Conservation (phyloP, 768 basidiomycete species). For the Antrodiella citrinella region DNA sequence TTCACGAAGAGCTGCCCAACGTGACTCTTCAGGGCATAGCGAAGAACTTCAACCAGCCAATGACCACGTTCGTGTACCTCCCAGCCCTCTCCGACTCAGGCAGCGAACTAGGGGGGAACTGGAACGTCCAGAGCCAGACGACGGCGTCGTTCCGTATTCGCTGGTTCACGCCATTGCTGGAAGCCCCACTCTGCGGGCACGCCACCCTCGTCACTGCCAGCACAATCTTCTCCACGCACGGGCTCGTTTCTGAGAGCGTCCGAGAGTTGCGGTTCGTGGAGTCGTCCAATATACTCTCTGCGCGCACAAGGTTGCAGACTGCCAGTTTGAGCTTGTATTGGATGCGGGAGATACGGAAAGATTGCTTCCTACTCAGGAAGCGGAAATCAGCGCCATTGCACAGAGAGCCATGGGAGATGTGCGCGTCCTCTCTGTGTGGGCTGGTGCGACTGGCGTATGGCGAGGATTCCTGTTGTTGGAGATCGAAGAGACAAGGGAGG, state of each 20-base stretch:
- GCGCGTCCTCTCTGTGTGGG: conserved; percentile 28
- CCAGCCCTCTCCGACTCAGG: no score
- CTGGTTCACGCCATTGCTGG: conserved; percentile 7
- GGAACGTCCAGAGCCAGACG: conserved; percentile 12
- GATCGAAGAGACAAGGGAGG: conserved; percentile 26
- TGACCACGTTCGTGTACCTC: conserved; percentile 28
- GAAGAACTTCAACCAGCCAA: conserved; percentile 39
- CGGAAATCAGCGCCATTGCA: conserved; percentile 23
- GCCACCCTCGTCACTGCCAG: conserved; percentile 29
- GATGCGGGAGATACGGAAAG: conserved; percentile 21
- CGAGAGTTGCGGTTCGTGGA: conserved; percentile 11
- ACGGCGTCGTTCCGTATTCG: conserved; percentile 27
- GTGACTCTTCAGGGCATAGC: conserved; percentile 29
- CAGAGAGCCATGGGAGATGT: conserved; percentile 35
- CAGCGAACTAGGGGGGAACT: no score
- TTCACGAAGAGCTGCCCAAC: conserved; percentile 21
- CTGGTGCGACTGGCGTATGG: no score
- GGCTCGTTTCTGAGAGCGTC: not conserved
- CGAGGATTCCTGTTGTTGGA: conserved; percentile 32
- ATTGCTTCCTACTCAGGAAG: conserved; percentile 24
- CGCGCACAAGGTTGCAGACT: conserved; percentile 9
- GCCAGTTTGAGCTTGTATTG: conserved; percentile 29
- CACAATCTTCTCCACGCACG: conserved; percentile 21
- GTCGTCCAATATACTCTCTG: conserved; percentile 19
- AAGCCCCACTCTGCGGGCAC: conserved; percentile 13